phyloP scores from a whole-genome alignment of 1,284 basidiomycete species.

The Xanthoconium separans region DNA sequence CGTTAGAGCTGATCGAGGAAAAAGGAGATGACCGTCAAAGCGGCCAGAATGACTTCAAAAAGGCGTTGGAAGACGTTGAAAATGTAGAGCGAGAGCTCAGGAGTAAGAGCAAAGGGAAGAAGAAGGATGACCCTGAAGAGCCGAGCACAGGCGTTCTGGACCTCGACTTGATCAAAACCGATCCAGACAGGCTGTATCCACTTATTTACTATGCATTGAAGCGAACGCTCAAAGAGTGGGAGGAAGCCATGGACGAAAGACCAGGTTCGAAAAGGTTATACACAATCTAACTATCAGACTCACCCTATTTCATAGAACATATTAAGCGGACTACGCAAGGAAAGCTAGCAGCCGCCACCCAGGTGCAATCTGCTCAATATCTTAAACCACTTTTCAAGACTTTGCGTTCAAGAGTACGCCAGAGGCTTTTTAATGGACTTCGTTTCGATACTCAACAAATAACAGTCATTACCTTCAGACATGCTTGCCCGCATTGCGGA shows the following conservation, averaged over 20 bases:
- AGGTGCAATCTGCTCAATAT: conserved; percentile 94
- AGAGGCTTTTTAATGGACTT: background rate
- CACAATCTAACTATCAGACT: conserved; percentile 2
- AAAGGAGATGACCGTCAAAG: conserved; percentile 73
- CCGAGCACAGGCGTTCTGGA: conserved; percentile 64
- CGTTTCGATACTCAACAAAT: conserved; percentile 10
- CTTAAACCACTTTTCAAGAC: conserved; percentile 95
- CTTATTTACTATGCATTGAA: conserved; percentile 97
- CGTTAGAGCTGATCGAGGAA: conserved; percentile 92
- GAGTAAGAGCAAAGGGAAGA: conserved; percentile 64
- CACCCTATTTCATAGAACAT: conserved; percentile 45
- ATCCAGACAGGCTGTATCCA: conserved; percentile 96
- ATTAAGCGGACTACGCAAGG: conserved; percentile 89
- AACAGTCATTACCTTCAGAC: conserved; percentile 78
- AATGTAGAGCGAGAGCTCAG: conserved; percentile 73
- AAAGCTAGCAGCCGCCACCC: conserved; percentile 91
- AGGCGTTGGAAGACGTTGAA: conserved; percentile 90
- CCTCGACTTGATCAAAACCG: conserved; percentile 80
- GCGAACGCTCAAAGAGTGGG: conserved; percentile 93
- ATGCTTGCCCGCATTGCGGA: conserved; percentile 90
- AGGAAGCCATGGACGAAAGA: conserved; percentile 86
- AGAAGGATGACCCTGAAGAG: conserved; percentile 55
- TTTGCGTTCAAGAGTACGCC: conserved; percentile 78
- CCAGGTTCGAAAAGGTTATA: conserved; percentile 54
- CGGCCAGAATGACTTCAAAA: conserved; percentile 93